These are phyloP conservation scores for Colletotrichum australisinense DNA, from an alignment of 2,329 filamentous ascomycete genomes.

Conservation along the genomic window DNA sequence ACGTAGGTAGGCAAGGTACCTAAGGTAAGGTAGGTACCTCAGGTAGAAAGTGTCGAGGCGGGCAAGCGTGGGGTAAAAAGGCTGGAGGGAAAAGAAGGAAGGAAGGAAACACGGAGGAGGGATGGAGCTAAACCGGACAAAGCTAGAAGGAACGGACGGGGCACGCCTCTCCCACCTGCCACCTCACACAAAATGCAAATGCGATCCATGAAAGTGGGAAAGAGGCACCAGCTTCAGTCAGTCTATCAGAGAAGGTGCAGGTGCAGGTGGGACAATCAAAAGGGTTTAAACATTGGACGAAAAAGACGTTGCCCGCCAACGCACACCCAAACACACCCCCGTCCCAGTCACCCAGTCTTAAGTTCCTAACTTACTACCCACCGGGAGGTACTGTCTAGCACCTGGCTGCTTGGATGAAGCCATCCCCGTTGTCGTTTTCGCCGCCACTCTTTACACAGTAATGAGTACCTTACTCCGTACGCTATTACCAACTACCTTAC, in stretches of 20 bases:
- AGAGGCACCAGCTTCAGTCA: background rate
- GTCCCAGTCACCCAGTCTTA: background rate
- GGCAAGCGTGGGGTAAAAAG: constrained; percentile 14
- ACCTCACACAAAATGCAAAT: constrained; percentile 16
- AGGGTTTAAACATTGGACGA: constrained; percentile 17
- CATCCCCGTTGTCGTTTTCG: background rate
- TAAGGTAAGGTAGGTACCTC: too few species aligned
- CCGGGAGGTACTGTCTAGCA: too few species aligned
- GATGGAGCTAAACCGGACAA: constrained; percentile 5
- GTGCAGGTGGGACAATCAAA: too few species aligned
- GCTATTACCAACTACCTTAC: too few species aligned
- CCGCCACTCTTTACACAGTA: background rate
- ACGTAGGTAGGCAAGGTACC: too few species aligned
- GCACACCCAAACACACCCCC: constrained; percentile 9
- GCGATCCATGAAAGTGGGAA: background rate
- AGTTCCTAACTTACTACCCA: too few species aligned
- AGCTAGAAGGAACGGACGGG: constrained; percentile 11
- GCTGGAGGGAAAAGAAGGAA: background rate
- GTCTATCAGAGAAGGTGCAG: background rate
- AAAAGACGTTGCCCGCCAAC: constrained; percentile 24
- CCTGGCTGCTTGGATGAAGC: background rate
- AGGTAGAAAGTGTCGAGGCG: background rate
- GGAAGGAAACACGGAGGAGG: background rate
- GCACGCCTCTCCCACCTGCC: constrained; percentile 17
- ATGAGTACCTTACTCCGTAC: too few species aligned